A percentile compares a stretch with the other conserved stretches of the same genome.
Conservation (phyloP, 2,329 filamentous ascomycete genomes). For the Arthrobotrys musiformis region DNA sequence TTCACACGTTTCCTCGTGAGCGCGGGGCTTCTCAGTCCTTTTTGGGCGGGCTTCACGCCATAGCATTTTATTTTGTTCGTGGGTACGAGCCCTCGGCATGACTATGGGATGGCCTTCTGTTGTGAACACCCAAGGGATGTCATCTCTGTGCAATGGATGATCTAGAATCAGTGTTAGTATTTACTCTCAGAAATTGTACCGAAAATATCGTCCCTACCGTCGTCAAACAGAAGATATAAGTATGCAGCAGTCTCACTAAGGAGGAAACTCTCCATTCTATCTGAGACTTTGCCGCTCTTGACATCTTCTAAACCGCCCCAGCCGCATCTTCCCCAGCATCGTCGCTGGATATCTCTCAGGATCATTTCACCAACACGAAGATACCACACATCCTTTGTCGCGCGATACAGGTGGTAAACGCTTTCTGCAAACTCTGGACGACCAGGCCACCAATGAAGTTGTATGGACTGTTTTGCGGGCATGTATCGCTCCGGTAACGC, state of each 20-base stretch:
- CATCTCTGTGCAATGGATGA: slow-evolving; percentile 87
- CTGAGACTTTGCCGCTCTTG: slow-evolving; percentile 77
- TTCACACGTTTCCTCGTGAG: slow-evolving; percentile 2
- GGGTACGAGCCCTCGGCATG: slow-evolving; percentile 68
- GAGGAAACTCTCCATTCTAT: slow-evolving; percentile 99
- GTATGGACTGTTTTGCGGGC: slow-evolving; percentile 82
- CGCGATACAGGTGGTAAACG: slow-evolving; percentile 93
- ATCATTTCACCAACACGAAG: slow-evolving; percentile 96
- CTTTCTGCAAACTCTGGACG: slow-evolving; percentile 97
- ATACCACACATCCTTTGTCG: slow-evolving; percentile 95
- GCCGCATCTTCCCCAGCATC: slow-evolving; percentile 90
- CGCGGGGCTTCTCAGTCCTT: neutral
- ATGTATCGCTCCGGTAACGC: slow-evolving; percentile 92
- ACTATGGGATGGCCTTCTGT: slow-evolving; percentile 95
- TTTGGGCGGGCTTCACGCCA: slow-evolving; percentile 57
- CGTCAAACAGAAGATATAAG: slow-evolving; percentile 87
- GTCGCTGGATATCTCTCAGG: slow-evolving; percentile 82
- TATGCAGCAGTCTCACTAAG: slow-evolving; percentile 97
- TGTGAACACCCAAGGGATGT: slow-evolving; percentile 89
- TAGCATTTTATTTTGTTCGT: neutral
- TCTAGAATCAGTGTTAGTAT: slow-evolving; percentile 63
- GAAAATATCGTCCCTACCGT: slow-evolving; percentile 42
- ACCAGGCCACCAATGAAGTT: slow-evolving; percentile 92
- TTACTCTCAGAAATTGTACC: neutral
- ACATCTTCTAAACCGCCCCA: slow-evolving; percentile 73